These are phyloP conservation scores for Bipolaris bicolor DNA, from an alignment of 2,329 filamentous ascomycete genomes.

Conservation along the genomic window DNA sequence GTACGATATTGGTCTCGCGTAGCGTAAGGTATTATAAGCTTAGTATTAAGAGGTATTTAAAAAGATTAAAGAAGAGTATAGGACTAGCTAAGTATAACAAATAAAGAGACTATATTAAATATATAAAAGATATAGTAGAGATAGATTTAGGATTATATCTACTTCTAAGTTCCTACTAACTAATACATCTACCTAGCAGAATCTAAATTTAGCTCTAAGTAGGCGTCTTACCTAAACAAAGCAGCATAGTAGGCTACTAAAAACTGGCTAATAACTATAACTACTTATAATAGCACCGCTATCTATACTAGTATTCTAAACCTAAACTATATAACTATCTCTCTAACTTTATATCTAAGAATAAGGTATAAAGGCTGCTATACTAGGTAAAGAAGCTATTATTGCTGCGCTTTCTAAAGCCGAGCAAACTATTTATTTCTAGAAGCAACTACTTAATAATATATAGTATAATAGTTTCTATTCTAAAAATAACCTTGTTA, in stretches of 20 bases:
- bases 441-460: background rate
- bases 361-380: background rate
- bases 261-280: background rate
- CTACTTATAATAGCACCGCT: background rate
- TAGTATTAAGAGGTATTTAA: background rate
- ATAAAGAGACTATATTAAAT: constrained; percentile 1
- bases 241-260: background rate
- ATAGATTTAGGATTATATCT: constrained; percentile 1
- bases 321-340: background rate
- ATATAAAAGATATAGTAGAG: background rate
- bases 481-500: background rate
- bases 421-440: background rate
- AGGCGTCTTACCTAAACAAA: background rate
- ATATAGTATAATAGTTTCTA: background rate
- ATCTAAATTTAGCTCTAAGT: background rate
- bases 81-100: background rate
- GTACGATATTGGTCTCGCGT: background rate
- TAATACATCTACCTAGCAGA: background rate
- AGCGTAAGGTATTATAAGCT: background rate
- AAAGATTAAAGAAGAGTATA: background rate
- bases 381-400: background rate
- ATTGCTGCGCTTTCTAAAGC: background rate
- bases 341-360: background rate
- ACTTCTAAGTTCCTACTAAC: constrained; percentile 1
- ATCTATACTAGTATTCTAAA: background rate